Evolutionary conservation across 371 early-diverging fungal species (phyloP), one percentile per base, ranked within the genome.

Genomic region (Mucor velutinosus): DNA sequence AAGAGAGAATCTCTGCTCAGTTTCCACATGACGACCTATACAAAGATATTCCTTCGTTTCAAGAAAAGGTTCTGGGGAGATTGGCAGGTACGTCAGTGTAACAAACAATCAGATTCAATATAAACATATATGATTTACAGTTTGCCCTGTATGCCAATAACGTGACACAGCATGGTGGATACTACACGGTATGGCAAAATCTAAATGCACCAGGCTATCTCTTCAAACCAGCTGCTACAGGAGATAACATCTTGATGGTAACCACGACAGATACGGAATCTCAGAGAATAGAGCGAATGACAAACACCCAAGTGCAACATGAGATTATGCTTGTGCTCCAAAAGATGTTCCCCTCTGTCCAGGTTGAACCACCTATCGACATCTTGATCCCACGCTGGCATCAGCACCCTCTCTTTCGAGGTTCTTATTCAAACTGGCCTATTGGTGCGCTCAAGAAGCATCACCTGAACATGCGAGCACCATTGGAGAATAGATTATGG

Each of bases 361-460:
- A 53, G 2, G 41, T 69, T 10, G 62, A 76, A 7, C 65, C 66
- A 19, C 75, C 80, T 2, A 68, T 60, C 3, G 71, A 74, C 1
- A 76, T 83, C 1, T 32, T 81, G 14, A 60, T 83, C 39, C 81
- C 81, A 41, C 77, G 81, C 15, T 83, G 83, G 83, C 73, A 76
- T 37, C 65, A 60, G 27, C 75, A 83, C 49, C 83, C 83, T 19
- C 69, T 83, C 8, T 83, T 83, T 63, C 67, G 79, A 35, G 81
- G 83, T 7, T 70, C 75, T n/a, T 83, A 83, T 59, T 79, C 79
- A 3, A 83, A 83, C 51, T 83, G 82, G 82, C 78, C 80, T 14
- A 67, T 79, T 21, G 82, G 82, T 32, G 74, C 72, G 14, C 65
- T 58, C 1, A 30, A 49, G 23, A 64, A 72, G 30, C 79, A 82